A percentile compares a stretch with the other conserved stretches of the same genome.
These are phyloP conservation scores for Guadua angustifolia DNA, from an alignment of 176 grass and related monocot species.

Conservation along the genomic window DNA sequence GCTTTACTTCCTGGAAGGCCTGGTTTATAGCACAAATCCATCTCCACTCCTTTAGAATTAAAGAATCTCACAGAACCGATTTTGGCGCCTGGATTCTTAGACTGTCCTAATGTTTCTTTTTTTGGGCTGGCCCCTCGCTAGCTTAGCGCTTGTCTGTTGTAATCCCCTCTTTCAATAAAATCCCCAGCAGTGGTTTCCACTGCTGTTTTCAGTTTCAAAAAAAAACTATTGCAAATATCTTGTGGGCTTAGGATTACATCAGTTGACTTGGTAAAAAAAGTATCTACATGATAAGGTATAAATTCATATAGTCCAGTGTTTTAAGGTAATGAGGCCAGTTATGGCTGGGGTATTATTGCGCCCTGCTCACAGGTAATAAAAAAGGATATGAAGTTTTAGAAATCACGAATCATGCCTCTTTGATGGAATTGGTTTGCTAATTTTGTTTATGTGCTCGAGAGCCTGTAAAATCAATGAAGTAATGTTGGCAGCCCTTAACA, in stretches of 20 bases:
- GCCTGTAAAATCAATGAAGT: background rate
- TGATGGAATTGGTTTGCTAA: background rate
- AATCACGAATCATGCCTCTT: background rate
- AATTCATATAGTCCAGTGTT: background rate
- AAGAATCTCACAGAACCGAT: too few species aligned
- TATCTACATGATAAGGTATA: background rate
- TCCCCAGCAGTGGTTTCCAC: too few species aligned
- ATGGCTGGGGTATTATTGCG: background rate
- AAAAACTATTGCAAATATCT: background rate
- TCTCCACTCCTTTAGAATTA: too few species aligned
- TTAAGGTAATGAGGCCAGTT: background rate
- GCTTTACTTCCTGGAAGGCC: too few species aligned
- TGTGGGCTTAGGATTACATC: background rate
- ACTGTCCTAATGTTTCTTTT: too few species aligned
- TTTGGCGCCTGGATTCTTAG: too few species aligned
- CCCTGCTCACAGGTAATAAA: background rate
- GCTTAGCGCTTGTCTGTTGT: too few species aligned
- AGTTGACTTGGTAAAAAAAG: background rate
- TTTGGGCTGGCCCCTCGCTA: too few species aligned
- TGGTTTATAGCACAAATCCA: too few species aligned
- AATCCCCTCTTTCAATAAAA: too few species aligned
- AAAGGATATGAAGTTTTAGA: background rate
- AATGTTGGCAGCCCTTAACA: background rate
- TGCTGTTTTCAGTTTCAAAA: too few species aligned
- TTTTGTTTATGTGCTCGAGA: background rate